These are phyloP conservation scores for Polychytrium aggregatum DNA, from an alignment of 192 early-diverging fungal species.

Conservation along the genomic window DNA sequence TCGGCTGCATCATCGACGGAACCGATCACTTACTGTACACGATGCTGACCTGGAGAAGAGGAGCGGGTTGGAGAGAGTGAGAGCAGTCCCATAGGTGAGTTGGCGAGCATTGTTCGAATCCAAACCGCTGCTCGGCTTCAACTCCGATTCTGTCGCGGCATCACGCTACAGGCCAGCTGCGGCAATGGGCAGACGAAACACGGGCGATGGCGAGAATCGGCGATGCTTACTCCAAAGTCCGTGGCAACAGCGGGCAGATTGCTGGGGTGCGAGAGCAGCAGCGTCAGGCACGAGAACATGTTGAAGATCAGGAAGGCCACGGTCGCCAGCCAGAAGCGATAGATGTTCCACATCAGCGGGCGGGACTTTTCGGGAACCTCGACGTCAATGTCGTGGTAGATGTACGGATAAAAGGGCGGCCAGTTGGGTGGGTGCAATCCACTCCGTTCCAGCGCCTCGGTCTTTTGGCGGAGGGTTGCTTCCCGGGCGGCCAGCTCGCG, in stretches of 20 bases:
- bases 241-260: constrained; percentile 57
- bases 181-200: too few species aligned
- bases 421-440: constrained; percentile 58
- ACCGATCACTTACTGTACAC: too few species aligned
- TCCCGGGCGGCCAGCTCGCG: constrained; percentile 68
- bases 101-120: too few species aligned
- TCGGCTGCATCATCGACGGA: too few species aligned
- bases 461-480: constrained; percentile 49
- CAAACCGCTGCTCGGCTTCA: too few species aligned
- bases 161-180: too few species aligned
- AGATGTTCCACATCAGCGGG: constrained; percentile 49
- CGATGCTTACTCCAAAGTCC: constrained; percentile 79
- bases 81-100: too few species aligned
- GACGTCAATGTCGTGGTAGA: constrained; percentile 62
- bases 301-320: constrained; percentile 62
- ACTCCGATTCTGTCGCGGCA: too few species aligned
- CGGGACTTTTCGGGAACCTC: constrained; percentile 60
- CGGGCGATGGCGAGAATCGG: too few species aligned
- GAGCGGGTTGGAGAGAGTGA: too few species aligned
- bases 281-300: constrained; percentile 62
- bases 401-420: constrained; percentile 71
- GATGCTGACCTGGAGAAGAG: too few species aligned
- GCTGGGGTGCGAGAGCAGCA: constrained; percentile 53
- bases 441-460: constrained; percentile 41
- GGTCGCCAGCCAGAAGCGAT: constrained; percentile 62